Evolutionary conservation across 371 early-diverging fungal species (phyloP).

Genomic region (Mortierella polycephala): DNA sequence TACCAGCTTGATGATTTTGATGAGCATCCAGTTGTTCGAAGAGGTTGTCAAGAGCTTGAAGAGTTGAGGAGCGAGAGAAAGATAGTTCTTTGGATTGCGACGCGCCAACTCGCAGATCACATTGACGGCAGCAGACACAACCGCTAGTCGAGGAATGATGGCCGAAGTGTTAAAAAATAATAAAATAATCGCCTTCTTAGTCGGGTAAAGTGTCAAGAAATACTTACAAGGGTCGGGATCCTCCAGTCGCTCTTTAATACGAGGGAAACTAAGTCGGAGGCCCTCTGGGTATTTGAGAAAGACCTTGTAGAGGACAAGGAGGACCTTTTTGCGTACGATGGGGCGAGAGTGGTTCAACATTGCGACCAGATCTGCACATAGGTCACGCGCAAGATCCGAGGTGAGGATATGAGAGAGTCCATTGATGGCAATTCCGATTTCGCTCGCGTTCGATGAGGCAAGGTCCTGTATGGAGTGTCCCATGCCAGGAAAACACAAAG

Average conservation of each 20-base stretch:
- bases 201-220: background rate
- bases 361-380: constrained; percentile 86
- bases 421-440: constrained; percentile 91
- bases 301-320: constrained; percentile 88
- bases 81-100: constrained; percentile 89
- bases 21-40: constrained; percentile 97
- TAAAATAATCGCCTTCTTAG: no score
- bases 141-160: constrained; percentile 62
- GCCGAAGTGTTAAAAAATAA: background rate
- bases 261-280: constrained; percentile 82
- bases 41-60: constrained; percentile 89
- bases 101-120: constrained; percentile 96
- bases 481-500: background rate
- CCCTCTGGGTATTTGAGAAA: constrained; percentile 93
- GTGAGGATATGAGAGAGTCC: constrained; percentile 93
- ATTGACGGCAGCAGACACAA: constrained; percentile 91
- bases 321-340: constrained; percentile 92
- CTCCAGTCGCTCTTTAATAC: constrained; percentile 91
- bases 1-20: constrained; percentile 96
- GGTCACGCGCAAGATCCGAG: constrained; percentile 89
- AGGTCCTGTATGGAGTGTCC: constrained; percentile 72
- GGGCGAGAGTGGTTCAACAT: constrained; percentile 92
- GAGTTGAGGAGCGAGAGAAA: constrained; percentile 93
- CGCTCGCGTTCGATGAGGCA: constrained; percentile 79
- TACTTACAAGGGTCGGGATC: constrained; percentile 89